Evolutionary conservation across 2,329 filamentous ascomycete species (phyloP), one percentile per base, ranked within the genome.

Genomic region (Arthrobotrys conoides): DNA sequence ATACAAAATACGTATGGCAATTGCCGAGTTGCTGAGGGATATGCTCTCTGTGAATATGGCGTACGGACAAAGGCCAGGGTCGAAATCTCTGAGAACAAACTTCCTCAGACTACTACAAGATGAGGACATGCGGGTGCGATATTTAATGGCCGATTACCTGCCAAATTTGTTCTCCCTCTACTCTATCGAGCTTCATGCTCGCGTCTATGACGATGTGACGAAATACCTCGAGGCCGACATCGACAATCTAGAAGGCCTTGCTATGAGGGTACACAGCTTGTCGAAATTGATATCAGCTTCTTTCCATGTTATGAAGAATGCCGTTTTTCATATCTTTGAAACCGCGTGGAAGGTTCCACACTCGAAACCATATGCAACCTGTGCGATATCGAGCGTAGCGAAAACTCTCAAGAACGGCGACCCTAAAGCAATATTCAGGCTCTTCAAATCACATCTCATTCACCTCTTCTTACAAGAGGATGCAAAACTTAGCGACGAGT

Each of bases 251-350:
- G 94, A 97, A 84, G 95, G 94, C 0, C 95, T 98, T 81, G 93
- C 93, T 0, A 89, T 97, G 80, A 91, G 96, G 5, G 86, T 98
- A 1, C 89, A 92, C 79, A 89, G 93, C 8, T 86, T 98, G 10
- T 89, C 92, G 0, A 90, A 90, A 70, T 86, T 99, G 73, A 96
- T 92, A 24, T 92, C 93, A 33, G 86, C 87, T 64, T 98, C 95
- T 93, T 91, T 93, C 76, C 97, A 94, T 0, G 87, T 98, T 20
- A 87, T 97, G 51, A 91, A 94, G 65, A 90, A 92, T 80, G 94
- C 93, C 80, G 92, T 97, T 18, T 99, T 97, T 83, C 92, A 96
- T 83, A 94, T 98, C 22, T 97, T 98, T 81, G 96, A 98, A 83
- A 93, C 92, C 0, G 92, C 94, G 0, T 93, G 92, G 0, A 90